These are phyloP conservation scores for Petrea volubilis DNA, from an alignment of 257 asterid genomes.

Conservation along the genomic window DNA sequence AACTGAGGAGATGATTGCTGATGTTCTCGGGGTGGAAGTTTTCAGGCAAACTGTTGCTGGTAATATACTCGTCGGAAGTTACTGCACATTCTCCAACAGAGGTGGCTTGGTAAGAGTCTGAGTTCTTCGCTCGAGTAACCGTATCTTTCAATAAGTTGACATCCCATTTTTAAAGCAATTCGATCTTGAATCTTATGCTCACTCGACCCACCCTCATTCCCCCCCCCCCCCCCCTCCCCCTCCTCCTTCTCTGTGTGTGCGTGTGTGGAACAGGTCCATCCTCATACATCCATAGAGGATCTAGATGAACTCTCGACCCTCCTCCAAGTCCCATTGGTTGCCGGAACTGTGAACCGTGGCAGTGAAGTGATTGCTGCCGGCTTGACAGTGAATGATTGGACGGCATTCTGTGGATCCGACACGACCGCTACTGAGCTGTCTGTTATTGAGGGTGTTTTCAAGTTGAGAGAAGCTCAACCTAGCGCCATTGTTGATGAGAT, in stretches of 20 bases:
- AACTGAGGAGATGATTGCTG: constrained; percentile 91
- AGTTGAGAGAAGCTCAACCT: constrained; percentile 88
- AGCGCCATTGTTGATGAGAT: constrained; percentile 81
- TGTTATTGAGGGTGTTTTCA: constrained; percentile 78
- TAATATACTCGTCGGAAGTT: constrained; percentile 84
- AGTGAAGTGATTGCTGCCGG: constrained; percentile 86
- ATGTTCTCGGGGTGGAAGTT: constrained; percentile 93
- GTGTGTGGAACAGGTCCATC: constrained; percentile 64
- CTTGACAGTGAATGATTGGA: constrained; percentile 81
- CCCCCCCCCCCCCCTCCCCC: too few species aligned
- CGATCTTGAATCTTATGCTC: neutral
- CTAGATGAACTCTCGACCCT: constrained; percentile 87
- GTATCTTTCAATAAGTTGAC: neutral
- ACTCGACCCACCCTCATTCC: too few species aligned
- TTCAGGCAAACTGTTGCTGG: constrained; percentile 88
- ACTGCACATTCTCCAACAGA: constrained; percentile 69
- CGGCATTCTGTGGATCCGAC: constrained; percentile 91
- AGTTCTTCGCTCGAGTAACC: neutral
- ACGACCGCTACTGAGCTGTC: constrained; percentile 93
- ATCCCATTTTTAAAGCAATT: neutral
- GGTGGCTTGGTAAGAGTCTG: constrained; percentile 84
- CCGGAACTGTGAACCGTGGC: constrained; percentile 91
- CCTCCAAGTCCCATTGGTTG: constrained; percentile 89
- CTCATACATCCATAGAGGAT: constrained; percentile 88
- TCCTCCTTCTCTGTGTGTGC: neutral